Percentiles rank a stretch among this genome's conserved stretches.
Evolutionary conservation across 805 yeast genomes (phyloP).

Genomic region (Isabelozyma pseudorhagii): DNA sequence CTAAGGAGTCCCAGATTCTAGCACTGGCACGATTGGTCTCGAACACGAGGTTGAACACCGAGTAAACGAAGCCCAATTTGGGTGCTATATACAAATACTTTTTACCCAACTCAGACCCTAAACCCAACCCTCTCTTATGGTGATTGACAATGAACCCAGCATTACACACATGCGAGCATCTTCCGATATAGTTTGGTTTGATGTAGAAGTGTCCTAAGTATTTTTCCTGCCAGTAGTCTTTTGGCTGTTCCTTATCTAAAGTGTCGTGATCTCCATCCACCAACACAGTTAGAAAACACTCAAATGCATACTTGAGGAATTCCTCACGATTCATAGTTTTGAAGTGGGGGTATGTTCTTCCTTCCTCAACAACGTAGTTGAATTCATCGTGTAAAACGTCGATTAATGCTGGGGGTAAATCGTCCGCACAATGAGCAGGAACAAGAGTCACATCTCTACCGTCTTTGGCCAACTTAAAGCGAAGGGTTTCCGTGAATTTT

Average conservation of each 20-base stretch:
- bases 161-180: slow-evolving; percentile 84
- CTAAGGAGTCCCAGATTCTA: slow-evolving; percentile 78
- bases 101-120: slow-evolving; percentile 70
- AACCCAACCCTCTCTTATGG: slow-evolving; percentile 56
- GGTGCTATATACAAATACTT: slow-evolving; percentile 74
- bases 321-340: slow-evolving; percentile 40
- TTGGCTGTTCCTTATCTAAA: slow-evolving; percentile 2
- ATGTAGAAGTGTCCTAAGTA: slow-evolving; percentile 75
- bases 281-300: slow-evolving; percentile 61
- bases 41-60: slow-evolving; percentile 85
- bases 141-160: slow-evolving; percentile 78
- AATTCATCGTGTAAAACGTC: slow-evolving; percentile 47
- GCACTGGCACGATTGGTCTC: slow-evolving; percentile 74
- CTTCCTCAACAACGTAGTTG: slow-evolving; percentile 66
- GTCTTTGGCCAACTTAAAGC: slow-evolving; percentile 41
- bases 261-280: slow-evolving; percentile 35
- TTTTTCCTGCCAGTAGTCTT: slow-evolving; percentile 36
- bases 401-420: slow-evolving; percentile 51
- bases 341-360: slow-evolving; percentile 70
- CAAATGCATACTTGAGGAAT: slow-evolving; percentile 66
- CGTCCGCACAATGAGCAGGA: slow-evolving; percentile 49
- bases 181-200: slow-evolving; percentile 83
- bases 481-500: slow-evolving; percentile 33
- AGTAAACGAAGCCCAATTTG: slow-evolving; percentile 69
- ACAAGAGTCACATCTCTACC: slow-evolving; percentile 52